phyloP scores from a whole-genome alignment of 495 filamentous ascomycete species.

The Penicillium bialowiezense region DNA sequence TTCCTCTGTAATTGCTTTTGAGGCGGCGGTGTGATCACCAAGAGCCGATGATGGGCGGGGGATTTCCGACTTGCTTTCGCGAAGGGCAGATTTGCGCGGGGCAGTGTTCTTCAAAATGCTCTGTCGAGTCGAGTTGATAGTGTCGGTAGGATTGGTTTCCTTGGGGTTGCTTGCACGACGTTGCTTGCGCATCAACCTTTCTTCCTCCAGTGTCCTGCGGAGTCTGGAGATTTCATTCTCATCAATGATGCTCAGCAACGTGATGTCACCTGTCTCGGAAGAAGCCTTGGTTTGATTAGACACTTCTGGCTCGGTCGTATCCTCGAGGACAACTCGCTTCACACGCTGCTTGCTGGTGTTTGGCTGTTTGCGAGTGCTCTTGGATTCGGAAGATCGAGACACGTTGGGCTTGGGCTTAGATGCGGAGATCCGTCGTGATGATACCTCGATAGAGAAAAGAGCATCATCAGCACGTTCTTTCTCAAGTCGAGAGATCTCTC shows the following conservation, averaged over 20 bases:
- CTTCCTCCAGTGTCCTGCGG: conserved; percentile 49
- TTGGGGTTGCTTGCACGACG: conserved; percentile 31
- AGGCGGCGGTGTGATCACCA: conserved; percentile 34
- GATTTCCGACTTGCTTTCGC: conserved; percentile 31
- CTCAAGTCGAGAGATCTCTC: conserved; percentile 42
- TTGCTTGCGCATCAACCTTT: conserved; percentile 46
- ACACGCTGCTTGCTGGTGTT: conserved; percentile 45
- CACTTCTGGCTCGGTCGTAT: conserved; percentile 33
- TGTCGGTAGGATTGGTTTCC: conserved; percentile 31
- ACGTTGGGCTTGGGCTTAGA: conserved; percentile 20
- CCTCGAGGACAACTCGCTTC: conserved; percentile 44
- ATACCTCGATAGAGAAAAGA: conserved; percentile 40
- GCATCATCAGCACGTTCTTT: conserved; percentile 46
- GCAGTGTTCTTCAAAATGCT: conserved; percentile 31
- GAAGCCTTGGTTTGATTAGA: conserved; percentile 35
- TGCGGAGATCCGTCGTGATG: conserved; percentile 20
- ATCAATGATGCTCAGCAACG: conserved; percentile 48
- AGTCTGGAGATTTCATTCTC: conserved; percentile 47
- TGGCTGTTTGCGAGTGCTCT: conserved; percentile 29
- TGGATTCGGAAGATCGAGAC: conserved; percentile 17
- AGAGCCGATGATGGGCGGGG: conserved; percentile 38
- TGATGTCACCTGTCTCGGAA: conserved; percentile 35
- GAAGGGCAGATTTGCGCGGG: conserved; percentile 49
- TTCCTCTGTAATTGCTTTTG: conserved; percentile 25
- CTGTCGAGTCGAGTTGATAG: conserved; percentile 36